Base-by-base conservation (phyloP, 2,329 filamentous ascomycete species). In the Talaromyces sp. region DNA sequence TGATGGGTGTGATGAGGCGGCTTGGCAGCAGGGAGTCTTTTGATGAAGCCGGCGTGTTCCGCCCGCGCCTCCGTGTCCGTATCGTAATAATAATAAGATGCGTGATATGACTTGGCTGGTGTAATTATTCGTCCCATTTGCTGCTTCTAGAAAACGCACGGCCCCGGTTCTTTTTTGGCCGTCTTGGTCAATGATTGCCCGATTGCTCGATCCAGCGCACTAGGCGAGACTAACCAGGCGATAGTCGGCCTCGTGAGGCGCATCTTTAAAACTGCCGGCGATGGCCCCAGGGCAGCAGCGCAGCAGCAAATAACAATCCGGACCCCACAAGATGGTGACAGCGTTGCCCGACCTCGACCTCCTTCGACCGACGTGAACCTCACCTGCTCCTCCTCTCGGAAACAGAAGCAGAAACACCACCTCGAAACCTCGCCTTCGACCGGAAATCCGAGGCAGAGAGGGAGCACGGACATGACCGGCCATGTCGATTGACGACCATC, bases 401-500 rank as follows among this genome's bases (percentile, higher is more conserved):
- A 40, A 40, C 18, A 40, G 7, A 28, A 23, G 18, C 3, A 56
- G 53, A 16, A 9, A 53, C 7, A 16, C n/a, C n/a, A n/a, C n/a
- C n/a, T n/a, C n/a, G n/a, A n/a, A n/a, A n/a, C n/a, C n/a, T n/a
- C n/a, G n/a, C n/a, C n/a, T n/a, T n/a, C n/a, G n/a, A n/a, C n/a
- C n/a, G 9, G 9, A n/a, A 54, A 28, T 16, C 7, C n/a, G 30
- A 28, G 42, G 10, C 5, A 23, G 18, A 18, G 40, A 18, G 16
- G 16, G 40, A 18, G 40, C 9, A 27, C 44, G 55, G 61, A 63
- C 55, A 63, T 63, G 61, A 56, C 33, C n/a, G 30, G 55, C 50
- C 8, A 63, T 63, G 61, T 55, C 57, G 34, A 56, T 36, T 42
- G 61, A 60, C 23, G 47, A 57, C 23, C 53, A 28, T 36, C 40